Evolutionary conservation across 1,284 basidiomycete genomes (phyloP), one percentile per base, ranked within the genome.

Genomic region (Cryptococcus floricola): DNA sequence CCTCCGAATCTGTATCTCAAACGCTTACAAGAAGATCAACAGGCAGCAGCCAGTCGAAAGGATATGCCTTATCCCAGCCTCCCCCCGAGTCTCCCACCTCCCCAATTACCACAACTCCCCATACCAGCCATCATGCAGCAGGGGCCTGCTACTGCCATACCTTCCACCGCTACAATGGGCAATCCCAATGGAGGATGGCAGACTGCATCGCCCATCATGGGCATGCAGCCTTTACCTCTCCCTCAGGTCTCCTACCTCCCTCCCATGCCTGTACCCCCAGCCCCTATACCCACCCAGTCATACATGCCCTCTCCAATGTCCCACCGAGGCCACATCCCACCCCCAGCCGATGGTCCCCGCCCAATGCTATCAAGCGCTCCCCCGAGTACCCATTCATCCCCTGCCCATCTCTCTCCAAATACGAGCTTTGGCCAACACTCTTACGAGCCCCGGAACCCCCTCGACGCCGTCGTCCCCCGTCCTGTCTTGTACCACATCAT

Each of bases 1-100:
- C 90, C 90, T 4, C 90, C 89, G 1, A 92, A 92, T 74, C 80
- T 91, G 88, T 68, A 68, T 46, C 42, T 68, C 31, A 58, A 60
- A 6, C 49, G 56, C 34, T 19, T 60, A 28, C 55, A 57, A 43
- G 56, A 60, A 45, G 52, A 46, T 25, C 44, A 46, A 25, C 27
- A 23, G 16, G 27, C 25, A n/a, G 41, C 16, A 42, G 4, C n/a
- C 41, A 42, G 19, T 14, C n/a, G 19, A 12, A 42, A 42, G 46
- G 7, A 5, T 28, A n/a, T 18, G 27, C 41, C 27, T 10, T 37
- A 27, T 37, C 52, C 18, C 46, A 48, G 13, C 46, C 46, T 42
- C 12, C n/a, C 25, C 39, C 31, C 41, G 14, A 14, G 19, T 12
- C 8, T 8, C 8, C 41, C 41, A 42, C 19, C 41, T 42, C 41